A percentile compares a stretch with the other conserved stretches of the same genome.
Conservation (phyloP, 805 yeast species). For the Yamadazyma nakazawae region DNA sequence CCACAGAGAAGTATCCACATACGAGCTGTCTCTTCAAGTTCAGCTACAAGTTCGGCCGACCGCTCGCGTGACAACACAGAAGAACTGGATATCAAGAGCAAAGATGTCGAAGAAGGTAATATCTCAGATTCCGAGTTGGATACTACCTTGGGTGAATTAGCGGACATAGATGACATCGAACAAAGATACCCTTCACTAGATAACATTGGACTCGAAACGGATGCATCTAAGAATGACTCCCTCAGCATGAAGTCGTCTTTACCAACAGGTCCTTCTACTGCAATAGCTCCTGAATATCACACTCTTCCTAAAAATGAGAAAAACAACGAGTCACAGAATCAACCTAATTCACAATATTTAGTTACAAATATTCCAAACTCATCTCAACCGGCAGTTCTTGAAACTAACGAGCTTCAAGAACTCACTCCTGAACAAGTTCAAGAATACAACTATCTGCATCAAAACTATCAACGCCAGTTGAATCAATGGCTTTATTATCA, state of each 20-base stretch:
- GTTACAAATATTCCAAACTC: conserved; percentile 10
- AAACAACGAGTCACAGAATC: neutral
- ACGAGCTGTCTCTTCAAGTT: neutral
- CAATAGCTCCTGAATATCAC: neutral
- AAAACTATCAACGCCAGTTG: conserved; percentile 19
- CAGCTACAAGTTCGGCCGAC: neutral
- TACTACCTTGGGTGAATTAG: conserved; percentile 32
- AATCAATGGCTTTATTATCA: conserved; percentile 16
- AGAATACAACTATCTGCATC: conserved; percentile 20
- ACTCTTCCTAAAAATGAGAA: neutral
- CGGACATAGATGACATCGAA: conserved; percentile 44
- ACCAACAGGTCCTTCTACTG: conserved; percentile 1
- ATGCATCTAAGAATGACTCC: conserved; percentile 1
- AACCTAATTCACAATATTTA: neutral
- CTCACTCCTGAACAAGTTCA: conserved; percentile 22
- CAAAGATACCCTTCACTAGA: conserved; percentile 53
- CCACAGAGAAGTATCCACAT: too few species aligned
- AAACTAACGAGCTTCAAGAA: conserved; percentile 13
- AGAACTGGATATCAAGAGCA: neutral
- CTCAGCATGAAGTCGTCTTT: conserved; percentile 3
- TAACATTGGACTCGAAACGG: conserved; percentile 17
- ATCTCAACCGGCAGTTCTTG: conserved; percentile 15
- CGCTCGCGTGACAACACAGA: neutral
- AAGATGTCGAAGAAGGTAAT: neutral
- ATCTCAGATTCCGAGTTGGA: conserved; percentile 13